phyloP scores from a whole-genome alignment of 768 basidiomycete species.

The Russula compacta region DNA sequence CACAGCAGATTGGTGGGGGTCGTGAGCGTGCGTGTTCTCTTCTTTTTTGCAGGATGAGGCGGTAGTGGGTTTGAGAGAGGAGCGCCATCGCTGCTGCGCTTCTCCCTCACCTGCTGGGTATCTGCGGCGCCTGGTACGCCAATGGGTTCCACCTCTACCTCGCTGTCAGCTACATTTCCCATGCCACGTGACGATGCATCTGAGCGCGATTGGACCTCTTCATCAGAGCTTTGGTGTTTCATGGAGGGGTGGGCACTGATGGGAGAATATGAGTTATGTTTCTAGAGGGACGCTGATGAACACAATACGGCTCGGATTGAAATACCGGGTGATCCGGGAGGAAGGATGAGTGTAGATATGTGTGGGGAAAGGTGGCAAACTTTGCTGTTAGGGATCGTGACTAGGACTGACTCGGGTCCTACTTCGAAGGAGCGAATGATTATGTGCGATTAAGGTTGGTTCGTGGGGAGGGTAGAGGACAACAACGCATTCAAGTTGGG shows the following conservation, averaged over 20 bases:
- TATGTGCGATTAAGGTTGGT: slow-evolving; percentile 15
- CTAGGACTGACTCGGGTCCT: slow-evolving; percentile 3
- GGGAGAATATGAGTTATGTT: not conserved
- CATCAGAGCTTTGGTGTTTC: slow-evolving; percentile 14
- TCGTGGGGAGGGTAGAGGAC: slow-evolving; percentile 3
- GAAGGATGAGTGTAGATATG: not conserved
- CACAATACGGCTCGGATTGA: not conserved
- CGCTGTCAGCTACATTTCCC: slow-evolving; percentile 46
- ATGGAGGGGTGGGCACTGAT: not conserved
- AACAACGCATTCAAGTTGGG: slow-evolving; percentile 14
- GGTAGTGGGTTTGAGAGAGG: slow-evolving; percentile 22
- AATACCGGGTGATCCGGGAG: not conserved
- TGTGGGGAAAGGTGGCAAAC: not conserved
- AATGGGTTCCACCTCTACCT: slow-evolving; percentile 39
- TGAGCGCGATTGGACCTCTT: slow-evolving; percentile 11
- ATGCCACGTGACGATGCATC: slow-evolving; percentile 24
- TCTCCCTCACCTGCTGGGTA: slow-evolving; percentile 14
- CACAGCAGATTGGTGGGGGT: slow-evolving; percentile 84
- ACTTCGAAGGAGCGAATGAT: slow-evolving; percentile 15
- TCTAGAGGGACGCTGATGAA: not conserved
- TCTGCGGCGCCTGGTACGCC: slow-evolving; percentile 32
- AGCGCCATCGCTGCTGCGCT: slow-evolving; percentile 20
- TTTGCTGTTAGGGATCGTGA: slow-evolving; percentile 12
- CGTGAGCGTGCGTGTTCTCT: slow-evolving; percentile 74
- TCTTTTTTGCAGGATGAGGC: slow-evolving; percentile 54